Percentiles rank a stretch among this genome's conserved stretches.
Conservation (phyloP, 805 yeast species). For the Komagataella phaffii region DNA sequence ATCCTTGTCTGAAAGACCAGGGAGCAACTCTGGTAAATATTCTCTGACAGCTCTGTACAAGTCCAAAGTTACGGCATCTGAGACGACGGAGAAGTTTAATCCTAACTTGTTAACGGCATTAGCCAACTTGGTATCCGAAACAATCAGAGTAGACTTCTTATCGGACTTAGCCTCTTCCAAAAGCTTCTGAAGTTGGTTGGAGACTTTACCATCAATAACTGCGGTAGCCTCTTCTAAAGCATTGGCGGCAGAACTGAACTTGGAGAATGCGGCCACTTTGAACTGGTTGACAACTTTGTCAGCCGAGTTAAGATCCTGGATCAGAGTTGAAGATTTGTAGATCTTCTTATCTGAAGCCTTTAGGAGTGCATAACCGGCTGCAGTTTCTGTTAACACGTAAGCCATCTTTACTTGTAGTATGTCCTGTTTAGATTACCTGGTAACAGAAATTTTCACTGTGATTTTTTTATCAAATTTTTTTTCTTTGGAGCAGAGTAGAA, state of each 20-base stretch:
- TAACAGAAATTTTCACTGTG: background rate
- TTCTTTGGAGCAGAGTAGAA: background rate
- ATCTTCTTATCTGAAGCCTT: slow-evolving; percentile 97
- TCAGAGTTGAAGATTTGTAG: slow-evolving; percentile 65
- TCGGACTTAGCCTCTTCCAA: slow-evolving; percentile 66
- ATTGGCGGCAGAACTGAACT: slow-evolving; percentile 86
- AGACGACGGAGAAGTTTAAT: slow-evolving; percentile 72
- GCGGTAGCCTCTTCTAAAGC: slow-evolving; percentile 94
- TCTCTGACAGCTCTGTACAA: slow-evolving; percentile 92
- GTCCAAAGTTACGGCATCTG: slow-evolving; percentile 92
- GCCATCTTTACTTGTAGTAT: slow-evolving; percentile 34
- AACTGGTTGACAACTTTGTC: slow-evolving; percentile 82
- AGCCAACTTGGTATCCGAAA: slow-evolving; percentile 91
- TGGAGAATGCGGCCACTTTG: slow-evolving; percentile 91
- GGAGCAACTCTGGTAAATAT: slow-evolving; percentile 84
- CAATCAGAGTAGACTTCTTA: slow-evolving; percentile 79
- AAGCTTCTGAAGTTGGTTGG: slow-evolving; percentile 66
- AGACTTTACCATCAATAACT: slow-evolving; percentile 86
- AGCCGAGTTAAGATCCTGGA: slow-evolving; percentile 67
- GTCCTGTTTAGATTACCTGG: background rate
- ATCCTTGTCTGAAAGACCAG: slow-evolving; percentile 80
- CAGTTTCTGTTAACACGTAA: slow-evolving; percentile 89
- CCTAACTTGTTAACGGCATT: slow-evolving; percentile 94
- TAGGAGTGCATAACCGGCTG: slow-evolving; percentile 96
- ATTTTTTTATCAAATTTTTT: background rate